Conservation (phyloP, 192 early-diverging fungal species). For the Coemansia sp. region DNA sequence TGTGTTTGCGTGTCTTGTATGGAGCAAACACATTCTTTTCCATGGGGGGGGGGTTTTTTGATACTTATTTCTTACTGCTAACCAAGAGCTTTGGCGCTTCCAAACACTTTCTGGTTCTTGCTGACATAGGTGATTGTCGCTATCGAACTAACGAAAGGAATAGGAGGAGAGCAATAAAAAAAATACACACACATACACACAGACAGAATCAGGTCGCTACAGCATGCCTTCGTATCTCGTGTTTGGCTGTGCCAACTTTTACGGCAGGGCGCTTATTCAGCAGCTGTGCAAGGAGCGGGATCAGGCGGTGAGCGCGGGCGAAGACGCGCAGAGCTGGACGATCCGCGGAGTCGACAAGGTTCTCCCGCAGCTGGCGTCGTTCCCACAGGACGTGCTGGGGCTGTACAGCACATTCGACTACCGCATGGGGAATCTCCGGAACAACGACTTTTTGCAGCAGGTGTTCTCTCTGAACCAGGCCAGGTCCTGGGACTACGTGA, state of each 20-base stretch:
- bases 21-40: too few species aligned
- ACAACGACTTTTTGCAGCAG: conserved; percentile 57
- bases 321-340: conserved; percentile 14
- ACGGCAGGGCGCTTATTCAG: conserved; percentile 42
- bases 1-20: too few species aligned
- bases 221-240: conserved; percentile 15
- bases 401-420: conserved; percentile 39
- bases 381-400: conserved; percentile 19
- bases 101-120: too few species aligned
- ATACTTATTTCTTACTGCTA: too few species aligned
- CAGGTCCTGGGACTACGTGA: conserved; percentile 82
- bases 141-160: too few species aligned
- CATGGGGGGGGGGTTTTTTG: too few species aligned
- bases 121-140: too few species aligned
- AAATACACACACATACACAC: too few species aligned
- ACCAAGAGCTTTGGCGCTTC: too few species aligned
- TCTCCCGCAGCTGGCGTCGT: conserved; percentile 37
- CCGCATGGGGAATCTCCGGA: conserved; percentile 50
- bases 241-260: conserved; percentile 46
- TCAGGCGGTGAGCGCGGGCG: neutral
- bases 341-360: conserved; percentile 50
- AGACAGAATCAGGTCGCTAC: too few species aligned
- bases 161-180: too few species aligned
- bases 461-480: conserved; percentile 72
- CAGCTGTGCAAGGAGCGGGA: conserved; percentile 35